Evolutionary conservation across 768 basidiomycete species (phyloP).

Genomic region (Russula virescens): DNA sequence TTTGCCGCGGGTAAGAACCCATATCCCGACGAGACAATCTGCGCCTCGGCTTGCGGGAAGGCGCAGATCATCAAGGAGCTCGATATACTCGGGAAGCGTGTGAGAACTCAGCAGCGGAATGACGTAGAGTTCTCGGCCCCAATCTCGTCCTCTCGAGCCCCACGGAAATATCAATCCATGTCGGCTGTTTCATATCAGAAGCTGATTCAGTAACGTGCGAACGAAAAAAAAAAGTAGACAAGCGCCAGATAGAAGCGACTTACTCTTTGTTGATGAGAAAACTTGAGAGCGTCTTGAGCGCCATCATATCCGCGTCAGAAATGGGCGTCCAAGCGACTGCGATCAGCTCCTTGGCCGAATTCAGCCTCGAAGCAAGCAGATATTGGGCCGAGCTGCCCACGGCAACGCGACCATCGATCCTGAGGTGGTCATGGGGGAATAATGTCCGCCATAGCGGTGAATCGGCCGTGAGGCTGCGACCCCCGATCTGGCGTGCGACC

Average conservation of each 20-base stretch:
- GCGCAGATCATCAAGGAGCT: constrained; percentile 69
- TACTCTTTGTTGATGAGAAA: constrained; percentile 72
- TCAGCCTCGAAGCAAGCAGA: constrained; percentile 71
- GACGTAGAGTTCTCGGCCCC: constrained; percentile 82
- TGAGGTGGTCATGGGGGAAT: constrained; percentile 62
- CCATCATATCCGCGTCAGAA: constrained; percentile 38
- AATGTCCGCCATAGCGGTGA: constrained; percentile 70
- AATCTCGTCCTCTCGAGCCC: constrained; percentile 68
- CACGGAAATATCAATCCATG: constrained; percentile 85
- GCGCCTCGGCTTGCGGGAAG: constrained; percentile 58
- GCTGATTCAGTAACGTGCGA: not conserved
- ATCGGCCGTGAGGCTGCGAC: constrained; percentile 49
- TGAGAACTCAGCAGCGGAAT: constrained; percentile 64
- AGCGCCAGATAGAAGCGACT: constrained; percentile 27
- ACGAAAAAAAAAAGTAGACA: constrained; percentile 8
- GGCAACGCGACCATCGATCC: constrained; percentile 82
- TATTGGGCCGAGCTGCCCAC: constrained; percentile 72
- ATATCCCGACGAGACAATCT: constrained; percentile 74
- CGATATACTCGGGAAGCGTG: constrained; percentile 78
- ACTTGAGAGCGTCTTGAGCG: constrained; percentile 56
- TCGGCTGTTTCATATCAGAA: constrained; percentile 45
- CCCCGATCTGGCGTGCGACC: constrained; percentile 74
- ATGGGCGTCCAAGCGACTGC: constrained; percentile 67
- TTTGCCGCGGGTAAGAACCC: constrained; percentile 81
- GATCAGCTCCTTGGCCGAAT: constrained; percentile 70